Evolutionary conservation across 345 rosid genomes (phyloP).

Genomic region (Balakata baccata): DNA sequence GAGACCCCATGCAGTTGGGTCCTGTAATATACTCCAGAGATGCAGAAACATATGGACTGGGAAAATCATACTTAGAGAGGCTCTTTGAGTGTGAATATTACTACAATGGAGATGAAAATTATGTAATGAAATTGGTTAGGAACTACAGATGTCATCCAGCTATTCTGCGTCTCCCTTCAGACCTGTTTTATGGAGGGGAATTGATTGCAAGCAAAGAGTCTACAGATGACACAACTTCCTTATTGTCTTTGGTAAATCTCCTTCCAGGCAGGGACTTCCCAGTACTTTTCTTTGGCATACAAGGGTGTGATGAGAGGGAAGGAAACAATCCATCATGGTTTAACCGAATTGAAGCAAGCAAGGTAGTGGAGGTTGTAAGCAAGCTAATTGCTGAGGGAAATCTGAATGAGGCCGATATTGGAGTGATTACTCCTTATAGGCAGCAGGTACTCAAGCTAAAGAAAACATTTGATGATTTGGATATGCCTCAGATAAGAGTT

Average conservation of each 20-base stretch:
- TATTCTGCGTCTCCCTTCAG: constrained; percentile 81
- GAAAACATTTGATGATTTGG: constrained; percentile 60
- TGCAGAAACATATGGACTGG: constrained; percentile 58
- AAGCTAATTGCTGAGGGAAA: constrained; percentile 44
- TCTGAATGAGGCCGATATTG: constrained; percentile 61
- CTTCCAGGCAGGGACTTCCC: constrained; percentile 74
- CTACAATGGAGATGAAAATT: constrained; percentile 53
- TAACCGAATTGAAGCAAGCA: constrained; percentile 84
- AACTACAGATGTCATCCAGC: constrained; percentile 83
- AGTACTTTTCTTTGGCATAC: constrained; percentile 76
- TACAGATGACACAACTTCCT: constrained; percentile 30
- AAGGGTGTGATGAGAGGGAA: constrained; percentile 98
- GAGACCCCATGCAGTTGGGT: constrained; percentile 96
- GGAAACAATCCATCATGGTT: constrained; percentile 94
- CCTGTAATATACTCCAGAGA: constrained; percentile 77
- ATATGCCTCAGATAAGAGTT: constrained; percentile 63
- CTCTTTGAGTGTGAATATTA: constrained; percentile 58
- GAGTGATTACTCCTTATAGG: constrained; percentile 85
- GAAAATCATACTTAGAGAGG: constrained; percentile 80
- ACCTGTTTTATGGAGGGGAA: constrained; percentile 70
- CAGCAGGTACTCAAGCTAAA: constrained; percentile 83
- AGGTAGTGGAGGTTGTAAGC: constrained; percentile 63
- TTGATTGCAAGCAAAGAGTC: constrained; percentile 70
- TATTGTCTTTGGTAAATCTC: constrained; percentile 18
- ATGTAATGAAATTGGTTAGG: constrained; percentile 63